Base-by-base conservation (phyloP, 1,284 basidiomycete genomes). In the Pseudozyma sp. region DNA sequence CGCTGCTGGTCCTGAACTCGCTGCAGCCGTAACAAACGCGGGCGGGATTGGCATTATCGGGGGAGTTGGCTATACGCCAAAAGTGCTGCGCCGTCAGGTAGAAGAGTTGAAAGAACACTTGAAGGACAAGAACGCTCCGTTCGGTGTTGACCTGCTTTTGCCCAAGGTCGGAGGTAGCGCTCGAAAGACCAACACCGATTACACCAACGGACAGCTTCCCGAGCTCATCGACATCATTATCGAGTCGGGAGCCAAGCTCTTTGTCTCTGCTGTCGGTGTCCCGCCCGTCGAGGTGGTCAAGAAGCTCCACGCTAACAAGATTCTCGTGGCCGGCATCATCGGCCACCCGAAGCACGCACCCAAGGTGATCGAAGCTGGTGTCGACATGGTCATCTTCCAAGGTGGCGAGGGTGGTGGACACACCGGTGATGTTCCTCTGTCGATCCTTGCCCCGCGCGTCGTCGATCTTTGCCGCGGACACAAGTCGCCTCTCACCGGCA, bases 311-410 rank as follows among this genome's bases (percentile, higher is more conserved):
- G 62, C 49, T 30, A 70, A 69, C 53, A 65, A 65, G 16, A 80
- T 81, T 50, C 46, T 75, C 24, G 73, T 78, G 17, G 73, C 80
- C 11, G 75, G 78, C 86, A 95, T 95, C 92, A 90, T 96, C 72
- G 93, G 79, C 14, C 78, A 80, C 61, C 79, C 79, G 59, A 80
- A 80, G 67, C 79, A 81, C 64, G 79, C 71, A n/a, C 66, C 75
- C 59, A 78, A 78, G 61, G 78, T 76, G n/a, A 49, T 80, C 44
- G 62, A 77, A 43, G 77, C 77, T 1, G 80, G 80, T 30, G 74
- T 69, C 13, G 80, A 81, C 62, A 80, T 81, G 71, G 64, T 81
- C 68, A 80, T 80, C 68, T 79, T 65, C 68, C 80, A 81, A 48
- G 80, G 80, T 39, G 80, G 80, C 35, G 80, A 81, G 59, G 80